These are phyloP conservation scores for Termitomyces titanicus DNA, from an alignment of 768 basidiomycete genomes.

Conservation along the genomic window DNA sequence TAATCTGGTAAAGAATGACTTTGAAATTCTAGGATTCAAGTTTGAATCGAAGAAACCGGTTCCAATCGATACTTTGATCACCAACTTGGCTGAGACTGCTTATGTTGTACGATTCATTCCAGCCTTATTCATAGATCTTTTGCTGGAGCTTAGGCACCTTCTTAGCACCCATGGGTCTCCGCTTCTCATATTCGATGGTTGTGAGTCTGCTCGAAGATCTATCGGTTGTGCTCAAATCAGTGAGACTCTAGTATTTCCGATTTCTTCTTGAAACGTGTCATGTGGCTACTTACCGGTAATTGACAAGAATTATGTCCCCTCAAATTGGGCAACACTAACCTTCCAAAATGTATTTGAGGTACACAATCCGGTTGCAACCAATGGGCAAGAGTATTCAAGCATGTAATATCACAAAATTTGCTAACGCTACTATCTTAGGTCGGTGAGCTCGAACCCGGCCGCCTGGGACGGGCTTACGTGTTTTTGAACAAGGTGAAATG, in stretches of 20 bases:
- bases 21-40: constrained; percentile 46
- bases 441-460: constrained; percentile 48
- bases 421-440: constrained; percentile 26
- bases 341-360: constrained; percentile 29
- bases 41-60: constrained; percentile 37
- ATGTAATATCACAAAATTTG: constrained; percentile 6
- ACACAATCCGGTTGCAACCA: constrained; percentile 58
- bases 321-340: constrained; percentile 16
- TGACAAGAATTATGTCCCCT: constrained; percentile 17
- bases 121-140: not conserved
- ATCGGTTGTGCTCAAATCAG: not conserved
- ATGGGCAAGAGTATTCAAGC: constrained; percentile 34
- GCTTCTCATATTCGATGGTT: constrained; percentile 55
- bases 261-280: constrained; percentile 53
- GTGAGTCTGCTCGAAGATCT: constrained; percentile 23
- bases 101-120: constrained; percentile 36
- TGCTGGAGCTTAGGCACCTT: not conserved
- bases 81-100: constrained; percentile 52
- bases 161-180: constrained; percentile 59
- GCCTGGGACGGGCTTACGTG: constrained; percentile 58
- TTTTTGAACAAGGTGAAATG: constrained; percentile 54
- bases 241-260: constrained; percentile 37
- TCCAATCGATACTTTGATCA: constrained; percentile 48
- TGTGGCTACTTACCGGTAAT: constrained; percentile 58
- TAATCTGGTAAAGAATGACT: constrained; percentile 40